A percentile compares a stretch with the other conserved stretches of the same genome.
phyloP scores from a whole-genome alignment of 495 filamentous ascomycete species.

The Penicillium simplicissimum region DNA sequence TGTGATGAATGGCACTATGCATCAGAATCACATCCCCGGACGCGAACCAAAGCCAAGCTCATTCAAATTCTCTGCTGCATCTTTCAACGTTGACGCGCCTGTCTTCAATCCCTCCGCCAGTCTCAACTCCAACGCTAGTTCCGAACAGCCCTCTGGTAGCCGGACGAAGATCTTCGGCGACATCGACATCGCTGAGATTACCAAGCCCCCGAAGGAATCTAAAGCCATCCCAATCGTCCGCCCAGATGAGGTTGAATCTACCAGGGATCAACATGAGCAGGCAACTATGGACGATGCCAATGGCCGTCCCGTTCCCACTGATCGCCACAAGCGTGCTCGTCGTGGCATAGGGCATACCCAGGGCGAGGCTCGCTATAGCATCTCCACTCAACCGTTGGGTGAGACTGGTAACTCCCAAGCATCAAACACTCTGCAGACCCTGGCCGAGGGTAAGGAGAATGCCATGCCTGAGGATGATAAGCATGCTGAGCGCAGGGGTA shows the following conservation, averaged over 20 bases:
- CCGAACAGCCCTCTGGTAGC: conserved; percentile 27
- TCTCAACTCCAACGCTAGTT: conserved; percentile 25
- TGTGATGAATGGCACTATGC: conserved; percentile 8
- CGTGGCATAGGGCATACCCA: conserved; percentile 60
- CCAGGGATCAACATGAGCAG: conserved; percentile 47
- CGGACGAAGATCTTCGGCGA: conserved; percentile 72
- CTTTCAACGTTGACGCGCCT: conserved; percentile 81
- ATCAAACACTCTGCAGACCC: conserved; percentile 23
- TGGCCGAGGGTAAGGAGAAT: conserved; percentile 52
- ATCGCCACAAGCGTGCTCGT: conserved; percentile 73
- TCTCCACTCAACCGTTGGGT: conserved; percentile 49
- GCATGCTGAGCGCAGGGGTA: conserved; percentile 33
- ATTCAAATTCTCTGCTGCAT: conserved; percentile 73
- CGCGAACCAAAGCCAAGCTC: conserved; percentile 44
- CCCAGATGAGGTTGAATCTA: conserved; percentile 54
- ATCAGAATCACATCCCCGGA: conserved; percentile 7
- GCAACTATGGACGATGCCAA: conserved; percentile 39
- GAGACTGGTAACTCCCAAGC: conserved; percentile 45
- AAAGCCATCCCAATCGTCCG: conserved; percentile 82
- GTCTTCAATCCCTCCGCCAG: conserved; percentile 66
- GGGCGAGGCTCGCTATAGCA: conserved; percentile 69
- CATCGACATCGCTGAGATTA: conserved; percentile 63
- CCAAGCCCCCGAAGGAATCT: conserved; percentile 64
- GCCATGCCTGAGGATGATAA: conserved; percentile 34
- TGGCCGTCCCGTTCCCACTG: conserved; percentile 37